phyloP scores from a whole-genome alignment of 495 filamentous ascomycete genomes.

The Cladorrhinum samala region DNA sequence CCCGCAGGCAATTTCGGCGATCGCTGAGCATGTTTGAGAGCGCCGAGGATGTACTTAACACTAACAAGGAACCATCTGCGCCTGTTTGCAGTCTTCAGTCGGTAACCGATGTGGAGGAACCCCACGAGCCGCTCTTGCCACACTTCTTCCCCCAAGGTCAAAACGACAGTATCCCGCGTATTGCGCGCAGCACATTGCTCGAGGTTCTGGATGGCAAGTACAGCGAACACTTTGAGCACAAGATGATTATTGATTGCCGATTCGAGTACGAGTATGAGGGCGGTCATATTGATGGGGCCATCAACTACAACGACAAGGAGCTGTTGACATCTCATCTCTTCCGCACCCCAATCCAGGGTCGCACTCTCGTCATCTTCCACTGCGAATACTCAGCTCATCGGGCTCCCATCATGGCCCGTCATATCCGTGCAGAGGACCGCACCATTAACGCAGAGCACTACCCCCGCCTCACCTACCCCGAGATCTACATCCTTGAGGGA shows the following conservation, averaged over 20 bases:
- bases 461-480: constrained; percentile 83
- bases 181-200: constrained; percentile 70
- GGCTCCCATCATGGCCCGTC: constrained; percentile 91
- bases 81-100: constrained; percentile 53
- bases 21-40: constrained; percentile 97
- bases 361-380: constrained; percentile 83
- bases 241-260: constrained; percentile 87
- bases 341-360: constrained; percentile 51
- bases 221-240: constrained; percentile 62
- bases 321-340: constrained; percentile 73
- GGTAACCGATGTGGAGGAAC: constrained; percentile 66
- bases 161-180: constrained; percentile 79
- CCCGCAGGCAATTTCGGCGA: constrained; percentile 80
- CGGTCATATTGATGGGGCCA: constrained; percentile 84
- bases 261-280: constrained; percentile 99
- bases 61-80: constrained; percentile 54
- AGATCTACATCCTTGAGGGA: constrained; percentile 94
- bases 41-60: constrained; percentile 76
- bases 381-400: constrained; percentile 98
- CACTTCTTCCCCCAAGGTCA: constrained; percentile 78
- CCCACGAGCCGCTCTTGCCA: constrained; percentile 67
- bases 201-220: constrained; percentile 84
- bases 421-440: constrained; percentile 82
- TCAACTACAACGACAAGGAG: constrained; percentile 97
- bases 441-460: constrained; percentile 74